Evolutionary conservation across 1,139 yeast genomes (phyloP), one percentile per base, ranked within the genome.

Genomic region (Zygoascus meyerae): DNA sequence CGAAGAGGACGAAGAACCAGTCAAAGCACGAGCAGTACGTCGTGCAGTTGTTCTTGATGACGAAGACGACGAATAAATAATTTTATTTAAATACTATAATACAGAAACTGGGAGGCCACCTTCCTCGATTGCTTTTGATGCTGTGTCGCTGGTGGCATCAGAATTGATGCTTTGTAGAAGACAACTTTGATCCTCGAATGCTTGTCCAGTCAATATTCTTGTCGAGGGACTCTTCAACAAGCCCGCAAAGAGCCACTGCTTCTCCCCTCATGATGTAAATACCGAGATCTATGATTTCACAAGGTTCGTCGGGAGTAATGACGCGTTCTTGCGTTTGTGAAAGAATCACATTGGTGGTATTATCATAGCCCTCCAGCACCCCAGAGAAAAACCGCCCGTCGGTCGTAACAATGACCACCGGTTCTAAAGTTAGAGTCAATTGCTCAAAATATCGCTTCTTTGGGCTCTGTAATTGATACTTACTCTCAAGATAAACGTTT

Each of bases 251-350:
- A 1, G 85, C 95, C 8, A 90, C 83, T 50, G 77, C 79, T 47
- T 86, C 95, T 0, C 97, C 97, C 58, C 97, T 75, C 55, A 89
- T 69, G 56, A 89, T 63, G 58, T 81, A 78, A 5, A 80, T 66
- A 0, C 95, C 95, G 48, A 83, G 60, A 28, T 73, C 75, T 38
- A 79, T 74, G 42, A 75, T 75, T 46, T 74, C 77, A 6, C 77
- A 71, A 0, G 76, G 74, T 4, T 70, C 76, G 18, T 73, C 77
- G 1, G 63, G 64, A 7, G 66, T 49, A 14, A 69, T 65, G 31
- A 68, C 56, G 31, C 79, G 62, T 60, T 85, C 92, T 32, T 73
- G 64, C n/a, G 92, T 74, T 31, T 74, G 67, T 7, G 81, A 67
- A 37, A 90, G 69, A 36, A 87, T 73, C 16, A 90, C 60, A 60